A percentile compares a stretch with the other conserved stretches of the same genome.
Evolutionary conservation across 768 basidiomycete species (phyloP).

Genomic region (Rhizopogon sp.): DNA sequence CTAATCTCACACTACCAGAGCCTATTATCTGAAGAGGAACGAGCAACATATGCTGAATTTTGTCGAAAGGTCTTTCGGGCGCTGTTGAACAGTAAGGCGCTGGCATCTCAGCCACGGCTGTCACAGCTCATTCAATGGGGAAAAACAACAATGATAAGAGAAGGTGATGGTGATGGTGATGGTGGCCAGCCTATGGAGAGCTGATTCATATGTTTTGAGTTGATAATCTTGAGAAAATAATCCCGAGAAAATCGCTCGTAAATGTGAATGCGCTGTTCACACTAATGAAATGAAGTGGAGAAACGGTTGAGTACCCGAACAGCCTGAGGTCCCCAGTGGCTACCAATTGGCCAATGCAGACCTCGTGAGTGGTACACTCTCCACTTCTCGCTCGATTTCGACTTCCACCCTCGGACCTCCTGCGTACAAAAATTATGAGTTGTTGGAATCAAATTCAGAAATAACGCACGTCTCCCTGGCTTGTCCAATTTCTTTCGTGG

Average conservation of each 20-base stretch:
- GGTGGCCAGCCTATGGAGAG: background rate
- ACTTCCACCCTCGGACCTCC: constrained; percentile 85
- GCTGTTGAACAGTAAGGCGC: constrained; percentile 24
- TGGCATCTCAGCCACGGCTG: constrained; percentile 30
- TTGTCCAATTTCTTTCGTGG: constrained; percentile 54
- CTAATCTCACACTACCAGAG: constrained; percentile 10
- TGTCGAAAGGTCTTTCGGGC: constrained; percentile 27
- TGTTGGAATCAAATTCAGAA: constrained; percentile 1
- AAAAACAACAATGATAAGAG: constrained; percentile 8
- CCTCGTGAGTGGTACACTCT: constrained; percentile 52
- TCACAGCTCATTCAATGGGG: constrained; percentile 28
- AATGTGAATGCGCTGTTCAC: background rate
- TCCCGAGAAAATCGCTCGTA: background rate
- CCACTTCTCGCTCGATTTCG: constrained; percentile 94
- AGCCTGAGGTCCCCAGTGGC: background rate
- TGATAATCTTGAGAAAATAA: background rate
- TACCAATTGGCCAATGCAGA: constrained; percentile 53
- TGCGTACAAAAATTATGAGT: constrained; percentile 23
- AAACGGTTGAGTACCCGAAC: background rate
- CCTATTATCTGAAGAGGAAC: constrained; percentile 10
- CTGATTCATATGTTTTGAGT: background rate
- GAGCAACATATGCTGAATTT: constrained; percentile 28
- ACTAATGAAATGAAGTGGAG: background rate
- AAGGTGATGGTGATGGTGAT: constrained; percentile 4
- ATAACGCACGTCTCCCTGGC: constrained; percentile 51